A percentile compares a stretch with the other conserved stretches of the same genome.
Evolutionary conservation across 202 grass and related monocot species (phyloP).

Genomic region (Carex sylvatica): DNA sequence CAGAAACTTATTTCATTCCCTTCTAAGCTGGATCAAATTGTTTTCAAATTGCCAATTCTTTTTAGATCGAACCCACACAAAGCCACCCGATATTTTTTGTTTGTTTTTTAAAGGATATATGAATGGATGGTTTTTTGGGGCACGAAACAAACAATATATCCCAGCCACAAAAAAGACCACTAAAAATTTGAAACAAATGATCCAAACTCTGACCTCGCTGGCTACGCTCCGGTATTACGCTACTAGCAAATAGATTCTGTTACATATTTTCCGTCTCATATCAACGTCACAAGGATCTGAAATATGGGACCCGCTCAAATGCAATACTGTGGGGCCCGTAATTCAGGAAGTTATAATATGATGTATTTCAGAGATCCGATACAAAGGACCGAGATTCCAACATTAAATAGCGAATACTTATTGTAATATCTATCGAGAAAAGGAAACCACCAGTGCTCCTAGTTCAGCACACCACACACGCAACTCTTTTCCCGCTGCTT

Average conservation of each 20-base stretch:
- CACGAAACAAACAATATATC: neutral
- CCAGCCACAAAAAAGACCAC: neutral
- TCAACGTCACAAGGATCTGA: neutral
- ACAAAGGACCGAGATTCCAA: neutral
- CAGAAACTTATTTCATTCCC: neutral
- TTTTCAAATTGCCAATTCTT: neutral
- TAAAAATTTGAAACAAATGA: neutral
- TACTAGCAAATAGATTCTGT: constrained; percentile 14
- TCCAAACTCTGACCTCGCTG: constrained; percentile 21
- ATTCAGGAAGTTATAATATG: neutral
- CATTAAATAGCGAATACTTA: constrained; percentile 11
- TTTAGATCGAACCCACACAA: no score
- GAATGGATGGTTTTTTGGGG: neutral
- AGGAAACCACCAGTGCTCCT: constrained; percentile 18
- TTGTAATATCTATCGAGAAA: neutral
- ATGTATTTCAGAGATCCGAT: neutral
- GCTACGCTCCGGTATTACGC: constrained; percentile 31
- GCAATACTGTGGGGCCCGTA: neutral
- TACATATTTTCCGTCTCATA: neutral
- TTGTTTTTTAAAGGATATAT: neutral
- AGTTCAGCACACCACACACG: constrained; percentile 24
- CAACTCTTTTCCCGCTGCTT: neutral
- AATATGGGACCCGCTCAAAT: neutral
- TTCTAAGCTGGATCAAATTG: neutral
- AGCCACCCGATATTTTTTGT: neutral